Conservation (phyloP, 345 rosid species). For the Corymbia maculata region DNA sequence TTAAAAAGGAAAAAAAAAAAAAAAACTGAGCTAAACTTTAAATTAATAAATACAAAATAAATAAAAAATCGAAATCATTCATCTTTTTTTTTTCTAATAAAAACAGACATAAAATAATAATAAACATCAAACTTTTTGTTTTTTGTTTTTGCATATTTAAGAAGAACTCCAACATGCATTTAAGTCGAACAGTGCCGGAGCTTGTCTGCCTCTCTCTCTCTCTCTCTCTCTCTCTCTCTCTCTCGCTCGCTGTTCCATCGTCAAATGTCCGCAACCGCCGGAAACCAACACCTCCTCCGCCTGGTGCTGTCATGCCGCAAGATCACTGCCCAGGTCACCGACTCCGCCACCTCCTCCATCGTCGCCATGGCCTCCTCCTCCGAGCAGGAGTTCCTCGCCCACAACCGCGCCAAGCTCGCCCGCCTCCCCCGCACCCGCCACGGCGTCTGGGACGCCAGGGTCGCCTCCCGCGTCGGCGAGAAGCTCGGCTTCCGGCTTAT, state of each 20-base stretch:
- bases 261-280: slow-evolving; percentile 1
- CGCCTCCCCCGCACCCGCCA: slow-evolving; percentile 39
- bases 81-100: neutral
- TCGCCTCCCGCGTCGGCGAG: slow-evolving; percentile 85
- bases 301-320: slow-evolving; percentile 72
- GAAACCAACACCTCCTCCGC: slow-evolving; percentile 62
- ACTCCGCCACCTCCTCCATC: slow-evolving; percentile 47
- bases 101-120: neutral
- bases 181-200: neutral
- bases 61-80: neutral
- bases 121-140: neutral
- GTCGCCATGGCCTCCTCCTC: slow-evolving; percentile 90
- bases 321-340: slow-evolving; percentile 74
- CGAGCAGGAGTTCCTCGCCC: slow-evolving; percentile 62
- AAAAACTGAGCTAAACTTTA: no score
- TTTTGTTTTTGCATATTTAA: neutral
- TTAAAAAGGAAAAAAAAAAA: no score
- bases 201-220: neutral
- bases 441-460: slow-evolving; percentile 54
- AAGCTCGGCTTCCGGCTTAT: slow-evolving; percentile 57
- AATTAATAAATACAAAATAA: neutral
- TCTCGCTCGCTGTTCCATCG: neutral
- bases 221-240: neutral
- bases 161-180: neutral
- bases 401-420: slow-evolving; percentile 49